Conservation (phyloP, 1,284 basidiomycete species). For the Caloboletus inedulis region DNA sequence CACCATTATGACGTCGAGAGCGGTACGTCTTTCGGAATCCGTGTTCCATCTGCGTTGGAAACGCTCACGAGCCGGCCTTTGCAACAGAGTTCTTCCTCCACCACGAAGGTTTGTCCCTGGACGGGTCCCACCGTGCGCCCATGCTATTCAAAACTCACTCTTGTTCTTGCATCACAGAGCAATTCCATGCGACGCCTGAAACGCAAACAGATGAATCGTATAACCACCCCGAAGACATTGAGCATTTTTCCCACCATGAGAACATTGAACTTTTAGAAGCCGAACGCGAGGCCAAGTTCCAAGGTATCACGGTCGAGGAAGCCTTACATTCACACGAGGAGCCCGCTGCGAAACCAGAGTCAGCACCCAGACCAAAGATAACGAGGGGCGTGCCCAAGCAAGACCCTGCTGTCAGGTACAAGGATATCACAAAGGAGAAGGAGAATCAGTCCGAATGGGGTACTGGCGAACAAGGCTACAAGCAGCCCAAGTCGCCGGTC, state of each 20-base stretch:
- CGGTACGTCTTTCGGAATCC: slow-evolving; percentile 44
- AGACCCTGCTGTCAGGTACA: slow-evolving; percentile 60
- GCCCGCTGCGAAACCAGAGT: slow-evolving; percentile 1
- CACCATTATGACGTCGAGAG: slow-evolving; percentile 93
- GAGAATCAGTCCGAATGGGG: slow-evolving; percentile 66
- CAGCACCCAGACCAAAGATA: slow-evolving; percentile 46
- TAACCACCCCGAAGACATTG: slow-evolving; percentile 86
- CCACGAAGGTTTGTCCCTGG: slow-evolving; percentile 71
- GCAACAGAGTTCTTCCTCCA: slow-evolving; percentile 80
- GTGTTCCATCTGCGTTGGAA: neutral
- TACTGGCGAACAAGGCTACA: slow-evolving; percentile 68
- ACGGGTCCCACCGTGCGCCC: neutral
- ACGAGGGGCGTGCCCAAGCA: slow-evolving; percentile 57
- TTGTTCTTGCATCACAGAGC: slow-evolving; percentile 45
- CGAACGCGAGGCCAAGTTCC: slow-evolving; percentile 74
- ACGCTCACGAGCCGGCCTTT: slow-evolving; percentile 1
- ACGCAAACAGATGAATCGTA: slow-evolving; percentile 96
- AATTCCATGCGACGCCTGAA: slow-evolving; percentile 93
- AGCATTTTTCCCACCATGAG: slow-evolving; percentile 88
- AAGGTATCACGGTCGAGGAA: slow-evolving; percentile 76
- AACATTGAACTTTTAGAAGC: slow-evolving; percentile 86
- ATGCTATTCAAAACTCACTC: neutral
- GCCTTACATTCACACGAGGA: slow-evolving; percentile 50
- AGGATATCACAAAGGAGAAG: slow-evolving; percentile 49
- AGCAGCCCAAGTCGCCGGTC: slow-evolving; percentile 61